Conservation (phyloP, 2,329 filamentous ascomycete species). For the Keithomyces neogunnii region DNA sequence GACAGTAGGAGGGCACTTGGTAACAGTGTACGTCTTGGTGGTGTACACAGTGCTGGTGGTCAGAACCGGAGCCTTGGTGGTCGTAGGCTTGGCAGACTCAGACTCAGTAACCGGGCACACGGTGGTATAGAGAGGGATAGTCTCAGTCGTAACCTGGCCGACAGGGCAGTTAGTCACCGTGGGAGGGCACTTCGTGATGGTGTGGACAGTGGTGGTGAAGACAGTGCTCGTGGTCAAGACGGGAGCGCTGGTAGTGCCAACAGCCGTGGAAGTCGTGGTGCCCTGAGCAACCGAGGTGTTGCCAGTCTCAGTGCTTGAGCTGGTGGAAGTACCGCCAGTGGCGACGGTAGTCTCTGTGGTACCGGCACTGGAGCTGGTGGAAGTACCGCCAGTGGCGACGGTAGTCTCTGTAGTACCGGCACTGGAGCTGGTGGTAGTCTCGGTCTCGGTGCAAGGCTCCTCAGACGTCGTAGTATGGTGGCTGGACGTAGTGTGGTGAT, state of each 20-base stretch:
- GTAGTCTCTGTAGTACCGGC: neutral
- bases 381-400: neutral
- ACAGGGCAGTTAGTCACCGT: no score
- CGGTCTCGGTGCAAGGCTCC: neutral
- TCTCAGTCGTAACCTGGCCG: no score
- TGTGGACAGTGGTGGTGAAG: neutral
- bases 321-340: neutral
- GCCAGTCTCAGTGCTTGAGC: neutral
- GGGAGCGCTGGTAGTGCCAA: neutral
- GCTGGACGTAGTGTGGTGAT: neutral
- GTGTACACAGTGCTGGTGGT: constrained; percentile 28
- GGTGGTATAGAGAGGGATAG: no score
- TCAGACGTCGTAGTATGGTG: neutral
- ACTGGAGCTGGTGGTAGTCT: neutral
- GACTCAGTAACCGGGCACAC: no score
- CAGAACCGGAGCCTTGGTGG: neutral
- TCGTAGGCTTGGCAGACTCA: no score
- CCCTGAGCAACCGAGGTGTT: neutral
- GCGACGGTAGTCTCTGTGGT: neutral
- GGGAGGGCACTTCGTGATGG: no score
- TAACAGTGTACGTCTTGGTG: constrained; percentile 42
- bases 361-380: neutral
- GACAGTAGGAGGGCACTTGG: constrained; percentile 40
- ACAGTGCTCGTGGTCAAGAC: neutral
- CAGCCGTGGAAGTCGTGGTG: neutral